phyloP scores from a whole-genome alignment of 345 rosid species.

The Laguncularia racemosa region DNA sequence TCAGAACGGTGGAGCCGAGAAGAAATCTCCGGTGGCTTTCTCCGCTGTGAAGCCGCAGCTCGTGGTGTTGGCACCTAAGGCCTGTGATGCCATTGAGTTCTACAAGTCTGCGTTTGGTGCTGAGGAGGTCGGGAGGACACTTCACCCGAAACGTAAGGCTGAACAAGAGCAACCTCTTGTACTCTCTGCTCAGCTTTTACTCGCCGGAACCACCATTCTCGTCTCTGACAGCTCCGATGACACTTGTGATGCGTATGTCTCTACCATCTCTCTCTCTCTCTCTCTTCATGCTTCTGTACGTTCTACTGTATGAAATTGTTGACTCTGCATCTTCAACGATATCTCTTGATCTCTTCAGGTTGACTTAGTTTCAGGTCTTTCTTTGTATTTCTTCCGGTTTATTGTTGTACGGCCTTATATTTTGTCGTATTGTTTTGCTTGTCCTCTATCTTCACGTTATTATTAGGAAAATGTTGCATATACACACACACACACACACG shows the following conservation, averaged over 20 bases:
- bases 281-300: background rate
- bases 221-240: conserved; percentile 44
- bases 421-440: too few species aligned
- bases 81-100: conserved; percentile 66
- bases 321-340: background rate
- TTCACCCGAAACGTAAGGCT: conserved; percentile 82
- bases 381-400: background rate
- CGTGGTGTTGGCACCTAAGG: conserved; percentile 74
- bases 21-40: conserved; percentile 33
- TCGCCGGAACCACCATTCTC: conserved; percentile 54
- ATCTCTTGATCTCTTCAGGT: background rate
- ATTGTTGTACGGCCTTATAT: too few species aligned
- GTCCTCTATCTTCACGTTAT: too few species aligned
- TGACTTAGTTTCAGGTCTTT: background rate
- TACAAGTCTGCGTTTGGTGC: conserved; percentile 82
- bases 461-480: too few species aligned
- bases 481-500: too few species aligned
- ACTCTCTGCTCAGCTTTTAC: conserved; percentile 54
- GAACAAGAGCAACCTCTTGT: conserved; percentile 88
- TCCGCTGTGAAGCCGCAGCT: conserved; percentile 60
- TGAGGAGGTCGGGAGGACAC: conserved; percentile 46
- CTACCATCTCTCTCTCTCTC: background rate
- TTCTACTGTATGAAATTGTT: background rate
- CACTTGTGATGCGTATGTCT: conserved; percentile 29
- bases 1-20: conserved; percentile 44